Base-by-base conservation (phyloP, 257 asterid species). In the Primulina huaijiensis region DNA sequence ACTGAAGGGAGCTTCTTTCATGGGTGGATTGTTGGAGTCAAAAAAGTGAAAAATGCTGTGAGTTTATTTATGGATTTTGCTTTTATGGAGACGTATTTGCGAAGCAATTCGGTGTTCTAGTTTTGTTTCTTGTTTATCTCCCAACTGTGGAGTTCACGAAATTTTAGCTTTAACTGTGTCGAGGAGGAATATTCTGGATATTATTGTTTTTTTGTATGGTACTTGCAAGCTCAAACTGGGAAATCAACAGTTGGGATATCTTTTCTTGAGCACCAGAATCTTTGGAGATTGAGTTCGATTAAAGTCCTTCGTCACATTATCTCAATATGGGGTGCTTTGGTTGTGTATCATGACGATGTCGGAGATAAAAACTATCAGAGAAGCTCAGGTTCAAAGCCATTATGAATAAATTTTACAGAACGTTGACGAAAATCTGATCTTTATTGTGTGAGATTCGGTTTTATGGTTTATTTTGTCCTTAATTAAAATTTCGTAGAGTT, bases 111-210 rank as follows among this genome's bases (percentile, higher is more conserved):
- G 29, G 40, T 68, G 75, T 74, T 65, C 72, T 68, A 23, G 69
- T 57, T 25, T 65, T 74, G 16, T 35, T 67, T 75, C 67, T 62
- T 69, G 21, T 76, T 76, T 70, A 68, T 70, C 70, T 70, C 53
- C 65, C 68, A 59, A 43, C 62, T 40, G 65, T 17, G 65, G 67
- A 56, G 64, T 14, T 77, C 59, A 61, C 69, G 75, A 74, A 71
- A 33, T 76, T 63, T 67, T 65, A 56, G 30, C 80, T 74, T 70
- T 76, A 19, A 61, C 63, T 58, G 72, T 63, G 60, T 78, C 74
- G 77, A 64, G 70, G 63, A 64, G 74, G 88, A 78, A 78, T 84
- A 84, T 86, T 85, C 81, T 86, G 88, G 96, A 85, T 92, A 92
- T 71, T 75, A 80, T 74, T 37, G 71, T 64, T 60, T 52, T 74